Conservation (phyloP, 2,329 filamentous ascomycete species). For the Arthroderma sp. region DNA sequence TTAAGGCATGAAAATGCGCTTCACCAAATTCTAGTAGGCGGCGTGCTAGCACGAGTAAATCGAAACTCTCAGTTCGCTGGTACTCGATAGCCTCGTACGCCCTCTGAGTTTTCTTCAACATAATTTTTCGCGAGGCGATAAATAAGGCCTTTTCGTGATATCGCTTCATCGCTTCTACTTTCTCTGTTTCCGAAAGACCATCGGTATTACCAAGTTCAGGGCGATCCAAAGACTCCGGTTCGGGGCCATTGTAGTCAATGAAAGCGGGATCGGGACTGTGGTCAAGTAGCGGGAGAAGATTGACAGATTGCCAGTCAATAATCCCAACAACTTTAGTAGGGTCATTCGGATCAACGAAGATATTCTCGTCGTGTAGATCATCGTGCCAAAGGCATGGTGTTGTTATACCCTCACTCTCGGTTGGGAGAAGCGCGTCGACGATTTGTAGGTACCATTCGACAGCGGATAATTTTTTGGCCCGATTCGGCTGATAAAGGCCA, state of each 20-base stretch:
- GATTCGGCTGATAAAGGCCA: slow-evolving; percentile 5
- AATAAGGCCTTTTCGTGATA: slow-evolving; percentile 9
- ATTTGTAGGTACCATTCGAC: slow-evolving; percentile 4
- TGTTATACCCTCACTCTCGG: slow-evolving; percentile 1
- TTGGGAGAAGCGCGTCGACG: slow-evolving; percentile 4
- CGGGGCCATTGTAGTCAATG: slow-evolving; percentile 20
- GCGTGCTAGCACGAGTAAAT: slow-evolving; percentile 8
- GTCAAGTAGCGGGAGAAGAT: slow-evolving; percentile 22
- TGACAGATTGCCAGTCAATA: slow-evolving; percentile 25
- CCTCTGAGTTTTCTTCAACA: slow-evolving; percentile 2
- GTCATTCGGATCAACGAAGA: slow-evolving; percentile 24
- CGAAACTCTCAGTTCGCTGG: slow-evolving; percentile 5
- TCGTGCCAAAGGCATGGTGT: slow-evolving; percentile 20
- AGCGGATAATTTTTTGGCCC: slow-evolving; percentile 2
- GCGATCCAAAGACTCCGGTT: slow-evolving; percentile 17
- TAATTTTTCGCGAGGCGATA: slow-evolving; percentile 8
- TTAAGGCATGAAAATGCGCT: slow-evolving; percentile 8
- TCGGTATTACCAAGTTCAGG: slow-evolving; percentile 1
- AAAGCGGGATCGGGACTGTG: slow-evolving; percentile 21
- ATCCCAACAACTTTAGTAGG: slow-evolving; percentile 20
- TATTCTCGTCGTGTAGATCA: slow-evolving; percentile 23
- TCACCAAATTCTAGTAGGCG: slow-evolving; percentile 10
- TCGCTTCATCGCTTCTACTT: background rate
- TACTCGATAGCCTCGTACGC: slow-evolving; percentile 8
- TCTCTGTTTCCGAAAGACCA: slow-evolving; percentile 3